phyloP scores from a whole-genome alignment of 2,329 filamentous ascomycete species.

The Keithomyces neogunnii region DNA sequence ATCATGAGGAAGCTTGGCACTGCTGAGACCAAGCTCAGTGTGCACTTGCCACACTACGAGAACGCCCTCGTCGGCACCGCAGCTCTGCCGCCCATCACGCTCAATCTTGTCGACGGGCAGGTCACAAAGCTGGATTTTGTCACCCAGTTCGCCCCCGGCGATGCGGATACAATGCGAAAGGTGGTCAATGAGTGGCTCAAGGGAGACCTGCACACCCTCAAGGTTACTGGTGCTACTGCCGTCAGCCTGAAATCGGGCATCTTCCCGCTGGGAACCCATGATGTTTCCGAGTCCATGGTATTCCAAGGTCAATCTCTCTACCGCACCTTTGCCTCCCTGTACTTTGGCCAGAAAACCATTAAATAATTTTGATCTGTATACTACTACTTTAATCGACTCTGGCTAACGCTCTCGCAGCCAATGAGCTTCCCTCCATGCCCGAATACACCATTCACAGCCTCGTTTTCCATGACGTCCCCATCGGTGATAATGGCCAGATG shows the following conservation, averaged over 20 bases:
- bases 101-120: conserved; percentile 71
- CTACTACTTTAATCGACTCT: conserved; percentile 8
- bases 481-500: conserved; percentile 38
- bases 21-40: conserved; percentile 60
- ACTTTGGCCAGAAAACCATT: conserved; percentile 49
- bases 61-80: conserved; percentile 72
- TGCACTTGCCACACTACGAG: conserved; percentile 77
- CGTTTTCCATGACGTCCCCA: conserved; percentile 64
- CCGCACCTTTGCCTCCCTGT: conserved; percentile 51
- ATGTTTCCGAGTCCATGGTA: conserved; percentile 62
- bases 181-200: conserved; percentile 86
- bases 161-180: conserved; percentile 65
- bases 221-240: conserved; percentile 63
- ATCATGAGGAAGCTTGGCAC: conserved; percentile 70
- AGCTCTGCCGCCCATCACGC: conserved; percentile 62
- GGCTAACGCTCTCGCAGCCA: conserved; percentile 39
- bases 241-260: conserved; percentile 72
- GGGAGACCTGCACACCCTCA: conserved; percentile 63
- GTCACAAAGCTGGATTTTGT: conserved; percentile 72
- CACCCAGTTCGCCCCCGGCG: conserved; percentile 66
- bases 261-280: conserved; percentile 68
- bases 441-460: conserved; percentile 75
- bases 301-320: conserved; percentile 79
- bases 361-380: conserved; percentile 16
- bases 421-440: conserved; percentile 68